Evolutionary conservation across 2,329 filamentous ascomycete genomes (phyloP).

Genomic region (Mycocentrospora acerina): DNA sequence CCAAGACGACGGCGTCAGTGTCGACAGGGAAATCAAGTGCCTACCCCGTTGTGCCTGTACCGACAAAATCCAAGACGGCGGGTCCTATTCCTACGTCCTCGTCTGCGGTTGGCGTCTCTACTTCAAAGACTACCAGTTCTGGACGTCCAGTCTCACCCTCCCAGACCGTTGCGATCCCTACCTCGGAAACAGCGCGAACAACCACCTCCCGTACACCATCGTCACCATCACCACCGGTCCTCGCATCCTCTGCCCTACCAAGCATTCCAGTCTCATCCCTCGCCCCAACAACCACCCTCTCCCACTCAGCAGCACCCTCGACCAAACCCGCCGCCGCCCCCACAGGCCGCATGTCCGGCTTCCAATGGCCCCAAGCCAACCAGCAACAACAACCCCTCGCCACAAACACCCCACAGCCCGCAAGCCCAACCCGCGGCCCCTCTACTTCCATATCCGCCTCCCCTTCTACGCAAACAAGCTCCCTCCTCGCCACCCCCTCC

Average conservation of each 20-base stretch:
- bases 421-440: constrained; percentile 4
- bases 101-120: too few relatives aligned
- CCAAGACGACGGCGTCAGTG: not conserved
- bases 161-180: constrained; percentile 1
- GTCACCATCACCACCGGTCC: constrained; percentile 3
- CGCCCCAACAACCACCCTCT: constrained; percentile 7
- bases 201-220: not conserved
- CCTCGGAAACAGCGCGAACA: not conserved
- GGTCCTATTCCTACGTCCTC: too few relatives aligned
- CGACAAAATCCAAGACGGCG: too few relatives aligned
- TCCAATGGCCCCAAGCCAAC: constrained; percentile 20
- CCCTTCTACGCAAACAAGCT: not conserved
- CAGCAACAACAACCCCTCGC: constrained; percentile 1
- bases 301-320: constrained; percentile 2
- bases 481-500: too few relatives aligned
- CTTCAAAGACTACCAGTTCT: too few relatives aligned
- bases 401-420: constrained; percentile 8
- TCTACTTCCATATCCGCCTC: constrained; percentile 1
- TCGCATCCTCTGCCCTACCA: constrained; percentile 5
- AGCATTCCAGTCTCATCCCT: not conserved
- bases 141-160: constrained; percentile 1
- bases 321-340: constrained; percentile 9
- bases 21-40: too few relatives aligned
- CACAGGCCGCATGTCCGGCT: constrained; percentile 18
- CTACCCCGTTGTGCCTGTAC: too few relatives aligned